phyloP scores from a whole-genome alignment of 192 early-diverging fungal species.

The Rhizoclosmatium sp. region DNA sequence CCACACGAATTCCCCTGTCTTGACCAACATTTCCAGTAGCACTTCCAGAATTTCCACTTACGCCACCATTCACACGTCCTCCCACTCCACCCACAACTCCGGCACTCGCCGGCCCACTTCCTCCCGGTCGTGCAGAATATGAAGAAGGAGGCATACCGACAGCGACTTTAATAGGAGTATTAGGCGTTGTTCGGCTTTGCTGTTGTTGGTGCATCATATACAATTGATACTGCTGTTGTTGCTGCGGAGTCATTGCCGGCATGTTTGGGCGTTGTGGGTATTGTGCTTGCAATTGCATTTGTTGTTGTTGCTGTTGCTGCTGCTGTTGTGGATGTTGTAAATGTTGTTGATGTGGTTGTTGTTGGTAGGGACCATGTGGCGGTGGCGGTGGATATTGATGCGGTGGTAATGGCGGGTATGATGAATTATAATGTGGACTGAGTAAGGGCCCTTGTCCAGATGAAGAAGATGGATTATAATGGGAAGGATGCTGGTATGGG shows the following conservation, averaged over 20 bases:
- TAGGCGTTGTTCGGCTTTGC: neutral
- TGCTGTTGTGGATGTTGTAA: neutral
- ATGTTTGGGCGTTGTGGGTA: neutral
- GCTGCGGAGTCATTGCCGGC: slow-evolving; percentile 11
- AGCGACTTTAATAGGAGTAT: too few relatives aligned
- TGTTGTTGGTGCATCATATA: neutral
- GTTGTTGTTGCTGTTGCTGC: neutral
- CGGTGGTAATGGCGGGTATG: too few relatives aligned
- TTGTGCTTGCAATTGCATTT: neutral
- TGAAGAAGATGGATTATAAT: too few relatives aligned
- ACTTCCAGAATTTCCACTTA: too few relatives aligned
- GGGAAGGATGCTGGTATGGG: neutral
- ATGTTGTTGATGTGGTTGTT: neutral
- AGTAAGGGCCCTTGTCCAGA: too few relatives aligned
- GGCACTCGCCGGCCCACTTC: neutral
- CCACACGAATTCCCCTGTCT: neutral
- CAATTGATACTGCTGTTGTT: neutral
- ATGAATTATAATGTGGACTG: too few relatives aligned
- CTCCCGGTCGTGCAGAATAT: too few relatives aligned
- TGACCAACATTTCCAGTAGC: neutral
- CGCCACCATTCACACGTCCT: neutral
- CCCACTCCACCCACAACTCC: neutral
- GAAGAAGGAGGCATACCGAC: too few relatives aligned
- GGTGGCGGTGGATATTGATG: too few relatives aligned
- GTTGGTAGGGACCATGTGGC: neutral